These are phyloP conservation scores for Penicillium crystallinum DNA, from an alignment of 495 filamentous ascomycete species.

Conservation along the genomic window DNA sequence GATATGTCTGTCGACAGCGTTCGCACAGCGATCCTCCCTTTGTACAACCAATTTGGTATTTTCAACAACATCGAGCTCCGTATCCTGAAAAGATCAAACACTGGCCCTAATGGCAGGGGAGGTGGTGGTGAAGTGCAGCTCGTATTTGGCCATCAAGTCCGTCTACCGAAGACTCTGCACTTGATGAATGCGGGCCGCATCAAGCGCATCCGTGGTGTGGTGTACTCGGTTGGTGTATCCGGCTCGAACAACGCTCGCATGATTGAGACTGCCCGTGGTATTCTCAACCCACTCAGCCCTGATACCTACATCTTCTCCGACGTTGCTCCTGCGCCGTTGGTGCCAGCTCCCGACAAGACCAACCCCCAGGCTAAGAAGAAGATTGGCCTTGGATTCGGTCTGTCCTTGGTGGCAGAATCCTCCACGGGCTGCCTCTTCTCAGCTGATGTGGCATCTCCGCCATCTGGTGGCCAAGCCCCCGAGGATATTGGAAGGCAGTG, in stretches of 20 bases:
- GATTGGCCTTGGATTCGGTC: slow-evolving; percentile 80
- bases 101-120: slow-evolving; percentile 64
- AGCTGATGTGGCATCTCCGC: slow-evolving; percentile 78
- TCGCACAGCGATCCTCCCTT: slow-evolving; percentile 84
- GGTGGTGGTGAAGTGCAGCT: slow-evolving; percentile 91
- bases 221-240: slow-evolving; percentile 83
- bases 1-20: slow-evolving; percentile 90
- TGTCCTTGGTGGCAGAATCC: slow-evolving; percentile 87
- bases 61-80: slow-evolving; percentile 81
- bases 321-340: slow-evolving; percentile 65
- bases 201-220: slow-evolving; percentile 85
- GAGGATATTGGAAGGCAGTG: slow-evolving; percentile 87
- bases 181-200: slow-evolving; percentile 78
- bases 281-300: slow-evolving; percentile 76
- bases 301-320: slow-evolving; percentile 86
- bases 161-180: slow-evolving; percentile 91
- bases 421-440: slow-evolving; percentile 79
- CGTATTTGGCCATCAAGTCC: slow-evolving; percentile 83
- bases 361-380: slow-evolving; percentile 59
- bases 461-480: slow-evolving; percentile 72
- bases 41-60: slow-evolving; percentile 88
- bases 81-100: slow-evolving; percentile 71
- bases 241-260: slow-evolving; percentile 90
- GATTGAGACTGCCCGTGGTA: slow-evolving; percentile 83
- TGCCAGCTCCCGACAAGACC: slow-evolving; percentile 56